Base-by-base conservation (phyloP, 352 stramenopile species). In the Globisporangium acanthophoron region DNA sequence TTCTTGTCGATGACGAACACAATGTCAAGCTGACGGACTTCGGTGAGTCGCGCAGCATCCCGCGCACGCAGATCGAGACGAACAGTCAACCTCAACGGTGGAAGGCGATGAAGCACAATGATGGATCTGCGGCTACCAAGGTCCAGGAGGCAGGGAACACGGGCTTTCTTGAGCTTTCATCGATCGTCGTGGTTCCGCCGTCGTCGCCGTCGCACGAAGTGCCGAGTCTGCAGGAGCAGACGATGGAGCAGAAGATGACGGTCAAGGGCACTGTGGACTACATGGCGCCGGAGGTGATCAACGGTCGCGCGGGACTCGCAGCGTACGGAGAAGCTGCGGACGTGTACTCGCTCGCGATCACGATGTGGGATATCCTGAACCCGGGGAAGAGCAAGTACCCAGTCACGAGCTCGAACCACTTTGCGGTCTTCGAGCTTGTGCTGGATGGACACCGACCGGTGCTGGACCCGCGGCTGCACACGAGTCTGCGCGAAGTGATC, bases 231-330 rank as follows among this genome's bases (percentile, higher is more conserved):
- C 52, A 53, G 15, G 43, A 46, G 2, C 43, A 52, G 2, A 31
- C 44, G 18, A 24, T 12, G 20, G 41, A 43, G 6, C 52, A 56
- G 18, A 78, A 78, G 46, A 87, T 86, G 76, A 80, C 74, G 4
- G 78, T 92, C 47, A 78, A 73, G 2, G 83, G 83, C 11, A 92
- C 83, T 2, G 75, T 89, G 27, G 66, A 72, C 56, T 90, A 88
- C 66, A 92, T 92, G 80, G 68, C 82, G 18, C 82, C 82, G 1
- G 82, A 92, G 56, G 67, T 92, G 66, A 85, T 92, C 56, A 59
- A 59, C 24, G 66, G 75, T 33, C 61, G 73, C 27, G 70, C 66
- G 24, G 78, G 78, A 6, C 21, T 80, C 27, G 74, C 73, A 0
- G 64, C 56, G 0, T 93, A 93, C 54, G 77, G 67, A 1, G 73